phyloP scores from a whole-genome alignment of 2,329 filamentous ascomycete genomes.

The Colletotrichum filicis region DNA sequence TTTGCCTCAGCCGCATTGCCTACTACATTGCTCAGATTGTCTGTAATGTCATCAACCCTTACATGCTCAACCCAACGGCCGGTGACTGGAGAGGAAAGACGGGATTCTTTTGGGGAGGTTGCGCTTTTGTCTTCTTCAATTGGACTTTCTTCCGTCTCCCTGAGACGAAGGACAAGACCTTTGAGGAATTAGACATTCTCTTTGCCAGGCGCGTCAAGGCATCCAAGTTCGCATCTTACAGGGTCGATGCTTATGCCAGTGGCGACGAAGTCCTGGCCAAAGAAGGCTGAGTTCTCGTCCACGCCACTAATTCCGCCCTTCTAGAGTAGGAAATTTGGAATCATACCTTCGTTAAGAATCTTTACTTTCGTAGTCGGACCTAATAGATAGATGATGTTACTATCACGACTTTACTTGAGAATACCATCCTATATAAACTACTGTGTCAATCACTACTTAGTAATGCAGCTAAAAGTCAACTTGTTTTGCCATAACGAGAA shows the following conservation, averaged over 20 bases:
- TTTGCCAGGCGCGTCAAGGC: slow-evolving; percentile 37
- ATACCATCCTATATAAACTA: too few relatives aligned
- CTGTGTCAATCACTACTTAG: too few relatives aligned
- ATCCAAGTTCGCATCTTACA: slow-evolving; percentile 15
- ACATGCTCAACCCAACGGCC: slow-evolving; percentile 47
- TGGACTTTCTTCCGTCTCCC: slow-evolving; percentile 50
- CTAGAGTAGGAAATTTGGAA: neutral
- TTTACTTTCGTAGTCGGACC: too few relatives aligned
- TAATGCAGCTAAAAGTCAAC: too few relatives aligned
- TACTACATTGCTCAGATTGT: slow-evolving; percentile 53
- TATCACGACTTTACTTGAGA: too few relatives aligned
- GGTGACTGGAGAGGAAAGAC: slow-evolving; percentile 49
- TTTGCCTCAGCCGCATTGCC: slow-evolving; percentile 50
- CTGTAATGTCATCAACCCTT: slow-evolving; percentile 46
- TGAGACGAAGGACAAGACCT: slow-evolving; percentile 45
- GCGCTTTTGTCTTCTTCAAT: slow-evolving; percentile 29
- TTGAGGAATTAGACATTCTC: slow-evolving; percentile 47
- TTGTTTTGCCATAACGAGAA: too few relatives aligned
- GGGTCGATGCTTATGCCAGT: slow-evolving; percentile 19
- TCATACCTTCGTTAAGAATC: neutral
- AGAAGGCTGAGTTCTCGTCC: neutral
- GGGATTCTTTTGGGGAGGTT: slow-evolving; percentile 45
- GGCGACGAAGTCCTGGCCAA: slow-evolving; percentile 20
- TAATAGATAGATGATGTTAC: too few relatives aligned
- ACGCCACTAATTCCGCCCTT: neutral